These are phyloP conservation scores for Tolypocladium capitatum DNA, from an alignment of 2,329 filamentous ascomycete genomes.

Conservation along the genomic window DNA sequence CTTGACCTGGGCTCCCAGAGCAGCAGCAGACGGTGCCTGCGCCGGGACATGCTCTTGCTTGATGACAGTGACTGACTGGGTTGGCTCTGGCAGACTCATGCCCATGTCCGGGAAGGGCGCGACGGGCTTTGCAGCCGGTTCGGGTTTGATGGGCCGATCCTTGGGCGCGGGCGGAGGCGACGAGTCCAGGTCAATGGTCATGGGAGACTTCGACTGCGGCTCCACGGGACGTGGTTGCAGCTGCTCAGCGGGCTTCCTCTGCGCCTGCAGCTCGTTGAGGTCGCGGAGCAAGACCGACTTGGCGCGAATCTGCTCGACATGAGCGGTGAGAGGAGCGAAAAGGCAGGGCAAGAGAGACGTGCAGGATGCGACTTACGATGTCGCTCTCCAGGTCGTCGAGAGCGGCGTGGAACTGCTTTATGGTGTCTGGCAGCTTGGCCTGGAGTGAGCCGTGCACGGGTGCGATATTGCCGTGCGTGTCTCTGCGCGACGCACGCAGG, in stretches of 20 bases:
- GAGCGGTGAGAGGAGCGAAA: not conserved
- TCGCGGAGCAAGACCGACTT: constrained; percentile 44
- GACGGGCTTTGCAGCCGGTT: constrained; percentile 25
- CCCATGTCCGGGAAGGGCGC: constrained; percentile 46
- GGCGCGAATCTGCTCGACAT: constrained; percentile 22
- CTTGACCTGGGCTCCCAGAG: constrained; percentile 6
- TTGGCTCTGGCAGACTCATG: constrained; percentile 24
- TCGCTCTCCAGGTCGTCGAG: constrained; percentile 44
- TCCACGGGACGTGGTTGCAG: constrained; percentile 16
- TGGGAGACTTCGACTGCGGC: constrained; percentile 21
- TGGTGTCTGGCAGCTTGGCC: constrained; percentile 31
- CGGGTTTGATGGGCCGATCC: constrained; percentile 20
- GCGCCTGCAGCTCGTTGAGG: constrained; percentile 26
- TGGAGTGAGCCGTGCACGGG: constrained; percentile 20
- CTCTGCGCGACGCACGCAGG: constrained; percentile 33
- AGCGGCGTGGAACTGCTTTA: constrained; percentile 35
- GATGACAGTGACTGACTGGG: constrained; percentile 6
- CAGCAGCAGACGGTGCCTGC: not conserved
- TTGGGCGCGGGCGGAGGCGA: constrained; percentile 15
- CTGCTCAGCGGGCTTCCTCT: constrained; percentile 10
- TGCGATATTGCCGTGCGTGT: constrained; percentile 25
- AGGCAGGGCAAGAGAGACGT: not conserved
- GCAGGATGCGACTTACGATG: constrained; percentile 31
- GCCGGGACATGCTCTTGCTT: constrained; percentile 10
- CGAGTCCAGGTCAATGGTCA: constrained; percentile 23